A percentile compares a stretch with the other conserved stretches of the same genome.
Conservation (phyloP, 140 eudicot species). For the Oenanthe javanica region DNA sequence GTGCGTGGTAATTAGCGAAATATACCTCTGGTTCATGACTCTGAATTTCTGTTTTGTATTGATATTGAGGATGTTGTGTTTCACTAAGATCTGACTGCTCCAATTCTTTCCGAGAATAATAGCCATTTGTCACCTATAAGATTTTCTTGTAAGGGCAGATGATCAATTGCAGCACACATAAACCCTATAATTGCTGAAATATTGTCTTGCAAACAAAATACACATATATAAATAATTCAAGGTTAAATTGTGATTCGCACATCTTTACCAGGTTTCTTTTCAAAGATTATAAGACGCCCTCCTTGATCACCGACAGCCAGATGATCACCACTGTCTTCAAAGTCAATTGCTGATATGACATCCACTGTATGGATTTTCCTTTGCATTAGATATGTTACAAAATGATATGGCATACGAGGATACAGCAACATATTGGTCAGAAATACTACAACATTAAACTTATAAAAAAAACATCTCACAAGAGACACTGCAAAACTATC, state of each 20-base stretch:
- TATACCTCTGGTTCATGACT: slow-evolving; percentile 94
- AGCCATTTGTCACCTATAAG: slow-evolving; percentile 28
- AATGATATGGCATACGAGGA: background rate
- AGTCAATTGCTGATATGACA: slow-evolving; percentile 69
- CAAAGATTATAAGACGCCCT: slow-evolving; percentile 76
- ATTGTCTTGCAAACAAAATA: background rate
- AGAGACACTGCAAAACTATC: slow-evolving; percentile 1
- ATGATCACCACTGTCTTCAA: slow-evolving; percentile 66
- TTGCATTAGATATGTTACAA: background rate
- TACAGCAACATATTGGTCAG: background rate
- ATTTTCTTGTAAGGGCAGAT: background rate
- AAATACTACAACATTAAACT: background rate
- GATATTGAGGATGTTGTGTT: slow-evolving; percentile 48
- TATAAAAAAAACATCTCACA: background rate
- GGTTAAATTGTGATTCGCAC: slow-evolving; percentile 28
- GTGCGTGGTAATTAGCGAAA: background rate
- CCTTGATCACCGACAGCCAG: slow-evolving; percentile 90
- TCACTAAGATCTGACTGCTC: slow-evolving; percentile 29
- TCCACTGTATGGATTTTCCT: slow-evolving; percentile 36
- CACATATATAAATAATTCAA: background rate
- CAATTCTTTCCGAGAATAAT: slow-evolving; percentile 30
- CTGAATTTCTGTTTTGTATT: slow-evolving; percentile 82
- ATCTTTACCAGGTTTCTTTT: slow-evolving; percentile 39
- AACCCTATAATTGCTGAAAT: slow-evolving; percentile 1
- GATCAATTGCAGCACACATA: background rate